phyloP scores from a whole-genome alignment of 441 rosid species.

The Macaranga tanarius region DNA sequence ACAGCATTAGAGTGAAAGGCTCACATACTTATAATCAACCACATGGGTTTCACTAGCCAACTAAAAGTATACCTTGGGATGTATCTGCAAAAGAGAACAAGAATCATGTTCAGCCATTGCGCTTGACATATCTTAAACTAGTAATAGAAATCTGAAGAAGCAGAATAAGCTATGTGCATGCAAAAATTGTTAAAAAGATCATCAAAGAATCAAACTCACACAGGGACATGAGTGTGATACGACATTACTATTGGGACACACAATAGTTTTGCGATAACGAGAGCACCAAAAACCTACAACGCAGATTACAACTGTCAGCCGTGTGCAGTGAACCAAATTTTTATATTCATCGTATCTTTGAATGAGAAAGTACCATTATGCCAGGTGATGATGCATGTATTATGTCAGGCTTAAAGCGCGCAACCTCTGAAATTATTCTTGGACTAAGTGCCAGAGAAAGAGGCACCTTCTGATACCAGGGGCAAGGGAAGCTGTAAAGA shows the following conservation, averaged over 20 bases:
- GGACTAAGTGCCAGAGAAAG: conserved; percentile 98
- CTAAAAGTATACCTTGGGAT: conserved; percentile 96
- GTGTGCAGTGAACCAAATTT: conserved; percentile 7
- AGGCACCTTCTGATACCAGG: conserved; percentile 93
- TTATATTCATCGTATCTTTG: not conserved
- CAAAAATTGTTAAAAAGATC: not conserved
- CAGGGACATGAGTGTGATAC: conserved; percentile 97
- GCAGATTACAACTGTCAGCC: conserved; percentile 25
- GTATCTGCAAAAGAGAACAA: conserved; percentile 52
- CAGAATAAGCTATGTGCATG: not conserved
- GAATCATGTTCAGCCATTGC: conserved; percentile 13
- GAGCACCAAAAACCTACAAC: conserved; percentile 91
- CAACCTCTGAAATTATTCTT: conserved; percentile 94
- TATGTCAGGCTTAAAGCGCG: conserved; percentile 94
- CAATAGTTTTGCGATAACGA: conserved; percentile 74
- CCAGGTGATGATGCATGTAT: conserved; percentile 99
- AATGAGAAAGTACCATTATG: conserved; percentile 60
- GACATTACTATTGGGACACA: conserved; percentile 96
- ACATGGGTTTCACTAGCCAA: conserved; percentile 99
- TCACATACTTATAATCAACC: conserved; percentile 81
- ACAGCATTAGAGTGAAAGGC: not conserved
- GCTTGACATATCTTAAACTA: not conserved
- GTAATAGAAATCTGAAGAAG: not conserved
- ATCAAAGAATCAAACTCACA: conserved; percentile 54
- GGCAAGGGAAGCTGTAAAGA: conserved; percentile 80